A percentile compares a stretch with the other conserved stretches of the same genome.
Evolutionary conservation across 108 stramenopile genomes (phyloP).

Genomic region (Licmophora abbreviata): DNA sequence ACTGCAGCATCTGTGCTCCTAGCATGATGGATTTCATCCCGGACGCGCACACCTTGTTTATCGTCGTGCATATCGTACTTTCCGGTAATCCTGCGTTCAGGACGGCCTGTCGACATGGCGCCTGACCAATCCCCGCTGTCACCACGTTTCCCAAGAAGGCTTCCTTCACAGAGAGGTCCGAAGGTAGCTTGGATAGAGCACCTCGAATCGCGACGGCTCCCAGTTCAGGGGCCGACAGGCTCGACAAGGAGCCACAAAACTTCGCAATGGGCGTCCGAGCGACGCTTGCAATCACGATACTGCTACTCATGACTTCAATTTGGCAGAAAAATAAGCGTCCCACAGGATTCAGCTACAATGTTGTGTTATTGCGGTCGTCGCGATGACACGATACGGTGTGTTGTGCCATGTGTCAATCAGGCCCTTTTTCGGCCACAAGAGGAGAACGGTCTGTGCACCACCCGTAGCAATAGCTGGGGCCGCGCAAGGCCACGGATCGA

Average conservation of each 20-base stretch:
- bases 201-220: slow-evolving; percentile 75
- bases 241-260: slow-evolving; percentile 72
- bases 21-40: slow-evolving; percentile 92
- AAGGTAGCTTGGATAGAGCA: slow-evolving; percentile 35
- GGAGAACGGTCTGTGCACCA: too few relatives aligned
- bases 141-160: slow-evolving; percentile 95
- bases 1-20: slow-evolving; percentile 66
- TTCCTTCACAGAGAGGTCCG: slow-evolving; percentile 71
- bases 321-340: too few relatives aligned
- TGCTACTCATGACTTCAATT: too few relatives aligned
- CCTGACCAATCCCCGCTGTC: slow-evolving; percentile 92
- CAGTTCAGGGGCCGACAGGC: slow-evolving; percentile 79
- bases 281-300: slow-evolving; percentile 77
- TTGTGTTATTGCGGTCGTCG: too few relatives aligned
- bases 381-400: too few relatives aligned
- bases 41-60: slow-evolving; percentile 96
- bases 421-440: too few relatives aligned
- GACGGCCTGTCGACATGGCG: slow-evolving; percentile 86
- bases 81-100: slow-evolving; percentile 44
- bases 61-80: slow-evolving; percentile 52
- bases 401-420: too few relatives aligned
- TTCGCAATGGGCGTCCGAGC: slow-evolving; percentile 94
- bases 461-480: too few relatives aligned
- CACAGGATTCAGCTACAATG: too few relatives aligned
- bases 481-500: too few relatives aligned